Base-by-base conservation (phyloP, 768 basidiomycete genomes). In the Termitomyces titanicus region DNA sequence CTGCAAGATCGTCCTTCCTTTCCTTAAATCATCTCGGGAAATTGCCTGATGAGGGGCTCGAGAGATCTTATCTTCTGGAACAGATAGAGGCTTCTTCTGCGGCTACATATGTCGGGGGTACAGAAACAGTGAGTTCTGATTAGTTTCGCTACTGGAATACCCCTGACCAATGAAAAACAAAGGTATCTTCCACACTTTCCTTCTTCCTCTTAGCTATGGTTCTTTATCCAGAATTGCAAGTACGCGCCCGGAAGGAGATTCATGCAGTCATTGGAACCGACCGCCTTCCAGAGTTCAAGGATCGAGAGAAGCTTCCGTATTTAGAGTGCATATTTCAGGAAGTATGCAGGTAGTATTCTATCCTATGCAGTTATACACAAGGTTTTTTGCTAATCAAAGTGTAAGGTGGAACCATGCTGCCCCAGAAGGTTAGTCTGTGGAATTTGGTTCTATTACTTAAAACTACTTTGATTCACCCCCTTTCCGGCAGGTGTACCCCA, bases 181-280 rank as follows among this genome's bases (percentile, higher is more conserved):
- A 29, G 29, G 9, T 66, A 0, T 66, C 62, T 12, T 63, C 69
- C 5, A 55, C 67, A 1, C 51, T 74, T 1, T 49, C 52, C 17
- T 59, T 68, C 2, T 73, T 78, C 57, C 54, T 77, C 47, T 63
- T 77, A 17, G 70, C 71, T 3, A 73, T 79, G 72, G 64, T 71
- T 8, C 56, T 67, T 17, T 59, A 74, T 55, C 77, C 76, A 0
- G 66, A 70, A 8, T 60, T 66, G 3, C 72, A 71, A 52, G 54
- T 51, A 8, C 68, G 61, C 31, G 76, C 74, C 0, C 78, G 74
- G 48, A 64, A 60, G 1, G 76, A 79, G 58, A 66, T 79, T n/a
- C 75, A 78, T 53, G 33, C 47, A 2, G 66, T 77, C 5, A 55
- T 77, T 20, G 73, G 70, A 12, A 37, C 44, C 6, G 64, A 61